Evolutionary conservation across 2,329 filamentous ascomycete genomes (phyloP), one percentile per base, ranked within the genome.

Genomic region (Penicillium occitanis): DNA sequence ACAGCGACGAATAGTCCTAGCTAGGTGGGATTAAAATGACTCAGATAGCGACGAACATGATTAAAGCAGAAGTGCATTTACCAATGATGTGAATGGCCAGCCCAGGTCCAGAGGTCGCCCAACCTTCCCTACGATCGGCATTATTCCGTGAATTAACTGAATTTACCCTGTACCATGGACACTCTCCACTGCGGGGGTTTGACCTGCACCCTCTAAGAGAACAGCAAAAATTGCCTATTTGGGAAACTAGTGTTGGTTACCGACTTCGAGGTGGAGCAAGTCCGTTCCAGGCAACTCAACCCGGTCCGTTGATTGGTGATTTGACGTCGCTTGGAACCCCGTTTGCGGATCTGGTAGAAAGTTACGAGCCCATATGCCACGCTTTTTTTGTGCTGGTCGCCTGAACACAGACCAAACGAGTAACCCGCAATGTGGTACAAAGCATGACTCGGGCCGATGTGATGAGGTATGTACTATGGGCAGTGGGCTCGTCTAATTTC

Each of bases 81-180:
- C 17, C 51, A 57, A 35, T 37, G 51, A 57, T 22, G 13, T 37
- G 51, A 57, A 37, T 46, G 40, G 58, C 37, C 25, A 17, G 37
- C 19, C 57, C 17, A 22, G 17, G 7, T 10, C 17, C 17, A 3
- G 42, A 22, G n/a, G 19, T 63, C 61, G 61, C 61, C 19, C 63
- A 50, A 64, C 63, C 63, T 64, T 59, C 63, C 37, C 19, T 22
- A 30, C 63, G 51, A 64, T 48, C 62, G 51, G 62, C 55, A 17
- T 30, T 51, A 55, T 51, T 55, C 48, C 61, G 61, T 25, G 37
- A 44, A 37, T 57, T 61, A 35, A 48, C 30, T 25, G 37, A 44
- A 37, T 57, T 61, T 48, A 48, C 30, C 13, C 13, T 33, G 14
- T 44, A 25, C n/a, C 53, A 33, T 35, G 53, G 33, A 25, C 30